These are phyloP conservation scores for Rhazya stricta DNA, from an alignment of 257 asterid genomes.

Conservation along the genomic window DNA sequence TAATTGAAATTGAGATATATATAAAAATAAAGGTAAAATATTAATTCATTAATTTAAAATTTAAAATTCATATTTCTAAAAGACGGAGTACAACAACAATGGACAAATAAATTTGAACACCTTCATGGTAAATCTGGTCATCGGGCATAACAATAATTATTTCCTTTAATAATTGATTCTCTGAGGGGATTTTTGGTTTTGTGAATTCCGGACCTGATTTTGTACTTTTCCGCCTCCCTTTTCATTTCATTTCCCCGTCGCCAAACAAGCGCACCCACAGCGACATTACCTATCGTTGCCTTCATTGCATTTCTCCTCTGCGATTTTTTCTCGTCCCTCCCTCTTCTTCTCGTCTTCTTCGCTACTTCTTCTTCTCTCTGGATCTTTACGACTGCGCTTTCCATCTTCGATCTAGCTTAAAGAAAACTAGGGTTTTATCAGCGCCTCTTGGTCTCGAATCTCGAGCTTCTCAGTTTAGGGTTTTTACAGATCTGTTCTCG, in stretches of 20 bases:
- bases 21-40: too few relatives aligned
- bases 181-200: slow-evolving; percentile 22
- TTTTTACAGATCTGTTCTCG: slow-evolving; percentile 50
- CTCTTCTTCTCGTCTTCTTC: neutral
- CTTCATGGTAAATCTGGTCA: neutral
- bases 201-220: slow-evolving; percentile 20
- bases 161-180: slow-evolving; percentile 18
- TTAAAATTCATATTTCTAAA: too few relatives aligned
- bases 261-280: slow-evolving; percentile 3
- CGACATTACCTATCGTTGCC: slow-evolving; percentile 6
- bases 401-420: slow-evolving; percentile 5
- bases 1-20: too few relatives aligned
- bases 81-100: too few relatives aligned
- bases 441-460: slow-evolving; percentile 9
- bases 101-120: neutral
- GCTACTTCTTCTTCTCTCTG: neutral
- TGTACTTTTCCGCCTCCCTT: slow-evolving; percentile 16
- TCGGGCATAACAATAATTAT: slow-evolving; percentile 32
- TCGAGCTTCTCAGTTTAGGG: slow-evolving; percentile 33
- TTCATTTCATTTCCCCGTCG: slow-evolving; percentile 9
- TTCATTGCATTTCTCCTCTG: slow-evolving; percentile 1
- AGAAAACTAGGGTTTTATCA: slow-evolving; percentile 1
- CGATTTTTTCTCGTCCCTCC: slow-evolving; percentile 5
- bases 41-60: too few relatives aligned
- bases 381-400: slow-evolving; percentile 1